Evolutionary conservation across 2,329 filamentous ascomycete genomes (phyloP).

Genomic region (Aspergillus melleus): DNA sequence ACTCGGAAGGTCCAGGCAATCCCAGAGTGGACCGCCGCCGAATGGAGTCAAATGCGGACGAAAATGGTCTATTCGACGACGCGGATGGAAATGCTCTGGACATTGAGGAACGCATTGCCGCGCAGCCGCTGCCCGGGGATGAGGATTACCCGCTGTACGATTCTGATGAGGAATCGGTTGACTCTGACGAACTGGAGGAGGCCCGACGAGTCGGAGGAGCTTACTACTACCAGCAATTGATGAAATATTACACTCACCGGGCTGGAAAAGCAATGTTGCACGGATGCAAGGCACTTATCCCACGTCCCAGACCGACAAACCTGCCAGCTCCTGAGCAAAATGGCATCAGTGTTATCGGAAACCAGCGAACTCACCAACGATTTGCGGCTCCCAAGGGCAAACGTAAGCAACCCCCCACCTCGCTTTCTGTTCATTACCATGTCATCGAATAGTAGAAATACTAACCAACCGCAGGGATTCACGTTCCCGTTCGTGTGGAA

Average conservation of each 20-base stretch:
- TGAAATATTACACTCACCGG: conserved; percentile 53
- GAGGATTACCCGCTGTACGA: conserved; percentile 88
- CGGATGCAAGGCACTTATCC: conserved; percentile 50
- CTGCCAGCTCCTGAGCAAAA: conserved; percentile 39
- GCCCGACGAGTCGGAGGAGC: conserved; percentile 74
- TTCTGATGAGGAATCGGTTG: conserved; percentile 79
- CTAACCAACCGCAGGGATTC: conserved; percentile 65
- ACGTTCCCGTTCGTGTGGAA: conserved; percentile 92
- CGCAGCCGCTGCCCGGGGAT: conserved; percentile 56
- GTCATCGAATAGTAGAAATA: background rate
- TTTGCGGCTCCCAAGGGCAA: conserved; percentile 61
- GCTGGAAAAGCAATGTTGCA: conserved; percentile 47
- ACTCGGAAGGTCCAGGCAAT: conserved; percentile 9
- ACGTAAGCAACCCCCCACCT: conserved; percentile 38
- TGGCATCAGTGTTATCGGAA: conserved; percentile 44
- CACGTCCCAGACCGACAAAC: conserved; percentile 50
- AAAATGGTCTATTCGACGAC: conserved; percentile 50
- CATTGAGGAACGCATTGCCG: conserved; percentile 78
- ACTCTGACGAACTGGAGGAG: conserved; percentile 73
- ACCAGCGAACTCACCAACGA: conserved; percentile 49
- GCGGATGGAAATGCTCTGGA: conserved; percentile 59
- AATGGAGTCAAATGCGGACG: conserved; percentile 48
- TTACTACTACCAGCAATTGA: conserved; percentile 67
- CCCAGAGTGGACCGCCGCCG: conserved; percentile 12
- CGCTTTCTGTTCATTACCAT: background rate